Percentiles rank a stretch among this genome's conserved stretches.
phyloP scores from a whole-genome alignment of 2,329 filamentous ascomycete genomes.

The Ophiostoma australiae region DNA sequence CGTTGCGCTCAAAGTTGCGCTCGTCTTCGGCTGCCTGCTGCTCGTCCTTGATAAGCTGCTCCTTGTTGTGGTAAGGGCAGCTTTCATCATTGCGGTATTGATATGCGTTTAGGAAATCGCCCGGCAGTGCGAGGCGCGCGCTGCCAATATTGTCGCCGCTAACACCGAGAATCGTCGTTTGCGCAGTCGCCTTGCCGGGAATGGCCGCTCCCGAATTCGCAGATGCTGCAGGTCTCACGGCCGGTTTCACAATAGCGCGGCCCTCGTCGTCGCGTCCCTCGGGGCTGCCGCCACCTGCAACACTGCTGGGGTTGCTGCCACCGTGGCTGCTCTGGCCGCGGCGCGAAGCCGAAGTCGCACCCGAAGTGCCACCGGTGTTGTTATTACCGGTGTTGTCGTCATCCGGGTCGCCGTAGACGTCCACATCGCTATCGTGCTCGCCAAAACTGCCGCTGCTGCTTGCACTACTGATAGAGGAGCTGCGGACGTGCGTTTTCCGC shows the following conservation, averaged over 20 bases:
- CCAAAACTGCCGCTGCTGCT: slow-evolving; percentile 22
- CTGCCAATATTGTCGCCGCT: slow-evolving; percentile 26
- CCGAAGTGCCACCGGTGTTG: slow-evolving; percentile 9
- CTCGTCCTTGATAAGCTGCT: slow-evolving; percentile 21
- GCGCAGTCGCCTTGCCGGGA: background rate
- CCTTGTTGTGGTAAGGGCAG: slow-evolving; percentile 27
- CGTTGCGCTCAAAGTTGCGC: slow-evolving; percentile 10
- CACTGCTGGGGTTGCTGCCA: slow-evolving; percentile 20
- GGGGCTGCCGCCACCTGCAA: slow-evolving; percentile 12
- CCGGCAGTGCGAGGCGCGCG: slow-evolving; percentile 40
- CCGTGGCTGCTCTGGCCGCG: slow-evolving; percentile 19
- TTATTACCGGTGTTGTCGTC: slow-evolving; percentile 12
- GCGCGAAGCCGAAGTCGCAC: slow-evolving; percentile 14
- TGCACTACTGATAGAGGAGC: slow-evolving; percentile 19
- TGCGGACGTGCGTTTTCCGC: slow-evolving; percentile 12
- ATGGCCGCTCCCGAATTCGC: background rate
- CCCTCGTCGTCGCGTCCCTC: slow-evolving; percentile 16
- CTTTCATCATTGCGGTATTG: slow-evolving; percentile 30
- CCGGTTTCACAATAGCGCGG: background rate
- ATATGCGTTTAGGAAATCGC: slow-evolving; percentile 44
- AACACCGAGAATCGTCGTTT: slow-evolving; percentile 22
- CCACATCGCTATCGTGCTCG: slow-evolving; percentile 22
- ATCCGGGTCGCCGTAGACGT: slow-evolving; percentile 22
- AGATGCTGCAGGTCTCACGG: background rate
- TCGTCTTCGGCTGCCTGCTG: slow-evolving; percentile 16